Evolutionary conservation across 257 asterid species (phyloP), one percentile per base, ranked within the genome.

Genomic region (Penstemon newberryi): DNA sequence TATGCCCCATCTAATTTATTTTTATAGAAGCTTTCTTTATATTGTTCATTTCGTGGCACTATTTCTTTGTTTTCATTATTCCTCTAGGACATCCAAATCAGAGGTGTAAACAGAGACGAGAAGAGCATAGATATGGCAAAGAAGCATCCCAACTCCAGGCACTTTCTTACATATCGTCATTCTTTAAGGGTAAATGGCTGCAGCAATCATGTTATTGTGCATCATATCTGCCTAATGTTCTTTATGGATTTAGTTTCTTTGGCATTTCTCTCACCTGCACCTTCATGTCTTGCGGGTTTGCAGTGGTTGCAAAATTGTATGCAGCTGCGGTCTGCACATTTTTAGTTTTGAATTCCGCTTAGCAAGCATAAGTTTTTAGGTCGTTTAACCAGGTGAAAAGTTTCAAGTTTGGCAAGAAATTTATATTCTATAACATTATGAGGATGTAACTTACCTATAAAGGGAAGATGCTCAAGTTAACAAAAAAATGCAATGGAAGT

Each of bases 91-190:
- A 90, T 94, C 70, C 97, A 88, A 84, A 94, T 90, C 75, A 84
- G 99, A 85, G 97, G 97, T 0, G 99, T 85, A 83, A 94, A 91
- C 63, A 85, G 99, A 77, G 99, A 91, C 73, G 92, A 84, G 78
- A 91, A 80, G 85, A 86, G 69, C 79, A 88, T 94, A 77, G 87
- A 86, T 65, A 91, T 90, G 97, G 97, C 96, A n/a, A 73, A 77
- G 63, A 78, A 71, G 64, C 76, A 76, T 71, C 99, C 99, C 12
- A 93, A 93, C 82, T 93, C 99, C 56, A 86, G 82, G 86, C 99
- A 93, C 77, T 93, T 90, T 79, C 84, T 94, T 56, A 94, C 99
- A 9, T 94, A 90, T 80, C 87, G 88, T 45, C 99, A 91, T 72
- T 94, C 99, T 37, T 81, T 93, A 67, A 80, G 97, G 96, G 99